Percentiles rank a stretch among this genome's conserved stretches.
Evolutionary conservation across 805 yeast genomes (phyloP).

Genomic region (Yamadazyma nakazawae): DNA sequence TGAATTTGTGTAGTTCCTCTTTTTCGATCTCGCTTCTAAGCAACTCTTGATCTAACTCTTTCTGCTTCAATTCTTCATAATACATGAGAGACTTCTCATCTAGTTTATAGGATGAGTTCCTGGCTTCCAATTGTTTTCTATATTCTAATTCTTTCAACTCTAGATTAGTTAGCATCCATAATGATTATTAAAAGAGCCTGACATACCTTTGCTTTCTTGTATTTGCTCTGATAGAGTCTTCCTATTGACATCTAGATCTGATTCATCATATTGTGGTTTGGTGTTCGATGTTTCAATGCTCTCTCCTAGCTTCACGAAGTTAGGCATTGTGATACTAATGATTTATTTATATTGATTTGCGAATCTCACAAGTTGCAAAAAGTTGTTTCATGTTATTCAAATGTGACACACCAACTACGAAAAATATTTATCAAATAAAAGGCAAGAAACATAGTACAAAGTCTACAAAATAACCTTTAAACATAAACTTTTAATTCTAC

Average conservation of each 20-base stretch:
- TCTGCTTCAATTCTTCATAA: slow-evolving; percentile 25
- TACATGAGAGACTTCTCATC: slow-evolving; percentile 34
- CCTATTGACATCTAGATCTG: slow-evolving; percentile 15
- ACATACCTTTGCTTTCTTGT: slow-evolving; percentile 36
- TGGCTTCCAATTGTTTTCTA: slow-evolving; percentile 24
- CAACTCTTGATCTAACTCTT: slow-evolving; percentile 19
- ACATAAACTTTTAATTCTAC: neutral
- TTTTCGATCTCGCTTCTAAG: slow-evolving; percentile 22
- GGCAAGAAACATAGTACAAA: too few relatives aligned
- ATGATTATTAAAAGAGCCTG: too few relatives aligned
- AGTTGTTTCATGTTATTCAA: neutral
- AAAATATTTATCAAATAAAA: too few relatives aligned
- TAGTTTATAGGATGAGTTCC: slow-evolving; percentile 41
- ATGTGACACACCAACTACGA: too few relatives aligned
- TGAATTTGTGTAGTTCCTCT: slow-evolving; percentile 13
- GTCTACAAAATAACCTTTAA: too few relatives aligned
- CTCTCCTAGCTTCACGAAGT: slow-evolving; percentile 11
- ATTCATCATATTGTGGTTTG: neutral
- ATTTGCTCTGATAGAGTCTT: slow-evolving; percentile 43
- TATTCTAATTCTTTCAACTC: slow-evolving; percentile 31
- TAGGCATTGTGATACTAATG: slow-evolving; percentile 7
- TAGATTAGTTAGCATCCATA: slow-evolving; percentile 17
- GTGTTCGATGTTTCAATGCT: neutral
- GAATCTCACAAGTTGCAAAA: slow-evolving; percentile 3
- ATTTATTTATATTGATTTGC: neutral